Evolutionary conservation across 352 stramenopile species (phyloP), one percentile per base, ranked within the genome.

Genomic region (Blastocystis sp.): DNA sequence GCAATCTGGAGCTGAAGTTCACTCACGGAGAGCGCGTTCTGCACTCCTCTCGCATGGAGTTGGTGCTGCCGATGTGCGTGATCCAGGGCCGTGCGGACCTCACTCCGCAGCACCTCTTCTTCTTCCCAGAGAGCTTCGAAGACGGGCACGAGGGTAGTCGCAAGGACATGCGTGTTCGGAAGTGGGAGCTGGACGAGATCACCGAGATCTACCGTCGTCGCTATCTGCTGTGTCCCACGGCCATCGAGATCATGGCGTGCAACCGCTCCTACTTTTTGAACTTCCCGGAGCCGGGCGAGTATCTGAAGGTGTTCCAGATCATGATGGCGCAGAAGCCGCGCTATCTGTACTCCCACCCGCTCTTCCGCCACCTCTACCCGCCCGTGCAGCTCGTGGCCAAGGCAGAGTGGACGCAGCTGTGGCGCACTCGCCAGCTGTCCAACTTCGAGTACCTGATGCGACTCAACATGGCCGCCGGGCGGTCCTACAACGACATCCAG

Each of bases 401-500:
- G 30, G 13, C 78, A 43, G 78, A 89, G 47, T 89, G 78, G 78
- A 89, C 78, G 43, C 55, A 73, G 24, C 30, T 89, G 37, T 99
- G 97, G 97, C 93, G 94, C 69, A 91, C 91, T 16, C 94, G 95
- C 6, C 93, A 95, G 66, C 95, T 99, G 55, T 97, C 94, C 16
- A 99, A 98, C 76, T 99, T 98, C 81, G 96, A 98, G 81, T 99
- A 99, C 92, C 92, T 99, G 34, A 96, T 98, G 92, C 93, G 96
- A 45, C 92, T 99, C 18, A 99, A 99, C 93, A 96, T 95, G 4
- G 93, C 98, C 13, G 96, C 96, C 0, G 97, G 97, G n/a, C 91
- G 97, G 9, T 97, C 94, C 37, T 98, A 97, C 92, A 97, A 98
- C 91, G 94, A 96, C 55, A 91, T 96, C 16, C 95, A 94, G 65